These are phyloP conservation scores for Arbutus unedo DNA, from an alignment of 148 eudicot genomes.

Conservation along the genomic window DNA sequence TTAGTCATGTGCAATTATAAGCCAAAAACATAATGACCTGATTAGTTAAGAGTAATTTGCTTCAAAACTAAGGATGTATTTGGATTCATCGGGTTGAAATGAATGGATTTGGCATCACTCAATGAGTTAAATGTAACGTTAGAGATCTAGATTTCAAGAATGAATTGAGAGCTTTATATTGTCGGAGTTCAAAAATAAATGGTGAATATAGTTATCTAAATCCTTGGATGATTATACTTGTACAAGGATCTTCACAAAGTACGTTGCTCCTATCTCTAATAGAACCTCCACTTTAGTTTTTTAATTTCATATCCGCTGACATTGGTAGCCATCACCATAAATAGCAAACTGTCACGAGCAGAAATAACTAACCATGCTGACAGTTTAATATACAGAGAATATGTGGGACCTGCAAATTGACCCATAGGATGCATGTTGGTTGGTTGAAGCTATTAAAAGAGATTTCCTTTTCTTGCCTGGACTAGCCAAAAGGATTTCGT, in stretches of 20 bases:
- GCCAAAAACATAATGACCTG: not conserved
- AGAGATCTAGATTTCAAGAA: too few relatives aligned
- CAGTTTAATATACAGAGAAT: not conserved
- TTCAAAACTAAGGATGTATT: not conserved
- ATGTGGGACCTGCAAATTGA: not conserved
- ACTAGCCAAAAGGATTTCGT: not conserved
- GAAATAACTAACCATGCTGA: not conserved
- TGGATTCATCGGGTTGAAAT: too few relatives aligned
- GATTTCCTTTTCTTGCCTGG: not conserved
- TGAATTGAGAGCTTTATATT: too few relatives aligned
- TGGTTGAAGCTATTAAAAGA: too few relatives aligned
- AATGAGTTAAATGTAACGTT: too few relatives aligned
- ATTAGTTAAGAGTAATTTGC: not conserved
- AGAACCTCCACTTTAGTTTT: not conserved
- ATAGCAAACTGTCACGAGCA: not conserved
- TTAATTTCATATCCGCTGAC: not conserved
- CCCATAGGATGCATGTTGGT: too few relatives aligned
- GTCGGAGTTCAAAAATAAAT: too few relatives aligned
- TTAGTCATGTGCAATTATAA: not conserved
- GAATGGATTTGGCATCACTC: too few relatives aligned
- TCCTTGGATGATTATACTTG: not conserved
- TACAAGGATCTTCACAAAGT: not conserved
- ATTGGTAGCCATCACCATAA: not conserved
- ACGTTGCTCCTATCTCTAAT: not conserved
- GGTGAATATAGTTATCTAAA: too few relatives aligned